Conservation (phyloP, 2,329 filamentous ascomycete species). For the Ilyonectria mors-panacis region DNA sequence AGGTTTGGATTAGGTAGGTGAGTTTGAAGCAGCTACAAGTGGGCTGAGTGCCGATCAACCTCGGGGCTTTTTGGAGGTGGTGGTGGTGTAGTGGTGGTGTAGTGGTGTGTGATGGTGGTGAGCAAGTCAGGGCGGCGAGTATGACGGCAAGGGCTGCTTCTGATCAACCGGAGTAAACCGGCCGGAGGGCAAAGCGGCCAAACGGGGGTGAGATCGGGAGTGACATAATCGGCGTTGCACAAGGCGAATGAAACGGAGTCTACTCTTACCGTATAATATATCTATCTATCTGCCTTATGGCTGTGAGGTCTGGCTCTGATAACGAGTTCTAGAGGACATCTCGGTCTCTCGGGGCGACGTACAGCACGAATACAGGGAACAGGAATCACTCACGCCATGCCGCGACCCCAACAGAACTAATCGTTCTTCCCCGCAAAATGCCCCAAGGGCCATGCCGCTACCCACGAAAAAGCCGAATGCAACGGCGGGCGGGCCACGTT, state of each 20-base stretch:
- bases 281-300: neutral
- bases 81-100: constrained; percentile 1
- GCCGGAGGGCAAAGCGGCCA: neutral
- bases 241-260: neutral
- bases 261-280: neutral
- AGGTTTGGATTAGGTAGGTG: neutral
- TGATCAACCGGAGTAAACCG: neutral
- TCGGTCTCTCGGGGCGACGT: neutral
- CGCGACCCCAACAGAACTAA: neutral
- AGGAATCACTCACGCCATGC: neutral
- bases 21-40: neutral
- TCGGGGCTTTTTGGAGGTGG: neutral
- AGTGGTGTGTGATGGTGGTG: no score
- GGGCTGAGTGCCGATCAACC: constrained; percentile 4
- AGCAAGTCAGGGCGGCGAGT: neutral
- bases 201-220: neutral
- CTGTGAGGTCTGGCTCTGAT: neutral
- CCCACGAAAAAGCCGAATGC: neutral
- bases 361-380: neutral
- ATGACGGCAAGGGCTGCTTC: neutral
- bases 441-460: neutral
- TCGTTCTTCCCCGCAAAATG: constrained; percentile 1
- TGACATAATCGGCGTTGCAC: constrained; percentile 1
- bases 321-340: neutral
- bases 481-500: neutral